Evolutionary conservation across 352 stramenopile genomes (phyloP), one percentile per base, ranked within the genome.

Genomic region (Globisporangium solare): DNA sequence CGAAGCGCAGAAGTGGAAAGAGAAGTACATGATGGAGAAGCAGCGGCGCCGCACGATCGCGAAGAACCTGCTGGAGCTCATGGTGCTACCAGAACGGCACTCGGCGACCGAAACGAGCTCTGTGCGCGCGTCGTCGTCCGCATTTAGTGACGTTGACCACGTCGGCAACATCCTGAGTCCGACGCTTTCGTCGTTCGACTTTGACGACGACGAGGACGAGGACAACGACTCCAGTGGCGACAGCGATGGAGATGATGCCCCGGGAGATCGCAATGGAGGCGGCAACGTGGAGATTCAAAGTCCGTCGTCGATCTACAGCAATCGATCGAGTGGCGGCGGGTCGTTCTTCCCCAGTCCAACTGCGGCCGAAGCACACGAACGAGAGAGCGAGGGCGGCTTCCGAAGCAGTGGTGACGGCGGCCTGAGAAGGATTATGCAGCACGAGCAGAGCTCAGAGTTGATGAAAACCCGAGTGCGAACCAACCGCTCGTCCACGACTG

Each of bases 141-240:
- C 61, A 5, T 77, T 76, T 31, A 86, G 75, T 64, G 76, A 67
- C 21, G 46, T 61, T 8, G 68, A 89, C 58, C 74, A 88, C 46
- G 78, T 85, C 21, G 77, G 71, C 3, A 77, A 68, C 52, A 61
- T 94, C 37, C 62, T 94, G 50, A 94, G 82, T 61, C 84, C 84
- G 47, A 92, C 84, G 46, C 67, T 94, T 18, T 89, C 82, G 40
- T 92, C 84, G 2, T 94, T 94, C 48, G 84, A 94, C 63, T 88
- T 94, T 72, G 84, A 94, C 21, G 82, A 91, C 50, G 69, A 79
- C 27, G 74, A 88, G 0, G 64, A 73, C 22, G 54, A 63, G 14
- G 71, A 62, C 17, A 52, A 63, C 6, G 60, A 62, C 4, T 55
- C 37, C 32, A 56, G 50, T 18, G 39, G 27, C 15, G 48, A 22